These are phyloP conservation scores for Picea sitchensis DNA, from an alignment of 75 land plant species.

Conservation along the genomic window DNA sequence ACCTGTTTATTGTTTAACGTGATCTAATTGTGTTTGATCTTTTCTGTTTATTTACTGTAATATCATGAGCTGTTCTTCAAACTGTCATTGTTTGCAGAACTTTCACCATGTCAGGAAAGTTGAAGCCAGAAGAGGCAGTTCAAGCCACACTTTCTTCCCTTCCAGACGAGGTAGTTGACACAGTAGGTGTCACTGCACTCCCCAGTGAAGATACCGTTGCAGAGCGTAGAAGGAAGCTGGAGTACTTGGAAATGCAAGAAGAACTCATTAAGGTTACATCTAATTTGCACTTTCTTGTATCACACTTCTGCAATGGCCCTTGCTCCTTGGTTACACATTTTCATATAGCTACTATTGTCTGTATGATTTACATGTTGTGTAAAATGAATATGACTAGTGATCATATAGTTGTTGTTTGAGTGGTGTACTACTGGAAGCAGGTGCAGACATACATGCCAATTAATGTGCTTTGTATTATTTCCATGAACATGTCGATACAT, in stretches of 20 bases:
- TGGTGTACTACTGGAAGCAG: too few relatives aligned
- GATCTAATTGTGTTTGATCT: neutral
- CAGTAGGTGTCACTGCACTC: slow-evolving; percentile 62
- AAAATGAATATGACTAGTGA: too few relatives aligned
- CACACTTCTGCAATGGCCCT: too few relatives aligned
- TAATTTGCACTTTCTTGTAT: too few relatives aligned
- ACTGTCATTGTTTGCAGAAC: slow-evolving; percentile 46
- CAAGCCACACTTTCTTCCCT: slow-evolving; percentile 87
- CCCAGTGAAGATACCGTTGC: slow-evolving; percentile 84
- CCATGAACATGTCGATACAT: too few relatives aligned
- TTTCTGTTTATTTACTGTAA: neutral
- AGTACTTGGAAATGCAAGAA: slow-evolving; percentile 82
- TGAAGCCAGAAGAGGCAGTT: slow-evolving; percentile 88
- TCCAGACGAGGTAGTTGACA: slow-evolving; percentile 92
- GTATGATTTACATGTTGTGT: too few relatives aligned
- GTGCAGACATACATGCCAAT: too few relatives aligned
- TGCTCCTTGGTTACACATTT: too few relatives aligned
- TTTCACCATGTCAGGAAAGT: slow-evolving; percentile 75
- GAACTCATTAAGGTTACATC: slow-evolving; percentile 74
- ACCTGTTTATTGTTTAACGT: neutral
- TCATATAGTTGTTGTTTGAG: too few relatives aligned
- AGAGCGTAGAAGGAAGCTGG: slow-evolving; percentile 82
- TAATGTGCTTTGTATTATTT: too few relatives aligned
- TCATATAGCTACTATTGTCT: too few relatives aligned
- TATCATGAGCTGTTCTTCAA: neutral